Conservation (phyloP, 2,329 filamentous ascomycete genomes). For the Fusarium paranaense region DNA sequence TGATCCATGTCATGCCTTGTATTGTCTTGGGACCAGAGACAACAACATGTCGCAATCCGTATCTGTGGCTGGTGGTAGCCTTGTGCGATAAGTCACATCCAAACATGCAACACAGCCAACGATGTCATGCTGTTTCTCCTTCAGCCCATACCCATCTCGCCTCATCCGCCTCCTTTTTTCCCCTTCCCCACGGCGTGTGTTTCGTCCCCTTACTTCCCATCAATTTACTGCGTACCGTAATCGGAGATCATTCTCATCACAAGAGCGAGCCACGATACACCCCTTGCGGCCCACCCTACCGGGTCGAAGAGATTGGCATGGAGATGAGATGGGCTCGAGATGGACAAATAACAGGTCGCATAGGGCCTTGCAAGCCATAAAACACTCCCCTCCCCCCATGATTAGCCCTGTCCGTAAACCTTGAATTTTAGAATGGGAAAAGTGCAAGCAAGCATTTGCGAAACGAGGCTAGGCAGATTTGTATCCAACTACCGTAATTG, state of each 20-base stretch:
- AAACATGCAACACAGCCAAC: not conserved
- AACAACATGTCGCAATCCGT: slow-evolving; percentile 8
- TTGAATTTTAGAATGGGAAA: not conserved
- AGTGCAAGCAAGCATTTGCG: slow-evolving; percentile 22
- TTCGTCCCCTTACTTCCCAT: slow-evolving; percentile 10
- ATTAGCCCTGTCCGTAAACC: slow-evolving; percentile 14
- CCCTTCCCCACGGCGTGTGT: not conserved
- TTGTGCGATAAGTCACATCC: slow-evolving; percentile 24
- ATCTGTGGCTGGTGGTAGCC: slow-evolving; percentile 20
- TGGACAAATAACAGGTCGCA: slow-evolving; percentile 26
- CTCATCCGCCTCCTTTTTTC: slow-evolving; percentile 13
- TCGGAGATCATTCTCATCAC: slow-evolving; percentile 2
- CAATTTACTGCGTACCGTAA: slow-evolving; percentile 17
- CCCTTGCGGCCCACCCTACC: slow-evolving; percentile 23
- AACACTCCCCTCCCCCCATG: slow-evolving; percentile 1
- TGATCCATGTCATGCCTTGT: not conserved
- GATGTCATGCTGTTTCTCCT: slow-evolving; percentile 2
- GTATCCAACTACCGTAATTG: slow-evolving; percentile 12
- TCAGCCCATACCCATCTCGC: not conserved
- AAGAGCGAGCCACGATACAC: not conserved
- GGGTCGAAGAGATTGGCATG: slow-evolving; percentile 13
- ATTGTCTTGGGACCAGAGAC: not conserved
- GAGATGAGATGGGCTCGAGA: slow-evolving; percentile 34
- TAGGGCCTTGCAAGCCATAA: not conserved
- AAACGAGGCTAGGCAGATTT: slow-evolving; percentile 5